Conservation (phyloP, 805 yeast genomes). For the Metschnikowia henanensis region DNA sequence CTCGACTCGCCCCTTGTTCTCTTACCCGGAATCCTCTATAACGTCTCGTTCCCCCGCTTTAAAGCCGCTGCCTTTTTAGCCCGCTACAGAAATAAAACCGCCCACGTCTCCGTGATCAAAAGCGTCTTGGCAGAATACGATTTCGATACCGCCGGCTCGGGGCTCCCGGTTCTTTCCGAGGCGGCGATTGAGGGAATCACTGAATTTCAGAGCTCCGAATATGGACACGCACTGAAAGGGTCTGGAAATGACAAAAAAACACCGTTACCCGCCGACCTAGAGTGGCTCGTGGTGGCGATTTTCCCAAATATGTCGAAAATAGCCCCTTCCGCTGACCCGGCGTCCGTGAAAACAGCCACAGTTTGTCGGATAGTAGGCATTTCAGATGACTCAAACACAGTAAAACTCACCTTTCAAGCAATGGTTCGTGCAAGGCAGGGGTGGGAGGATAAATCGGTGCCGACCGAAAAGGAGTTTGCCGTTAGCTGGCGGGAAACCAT, state of each 20-base stretch:
- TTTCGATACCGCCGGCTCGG: slow-evolving; percentile 21
- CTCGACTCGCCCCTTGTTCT: slow-evolving; percentile 48
- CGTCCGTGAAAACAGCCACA: slow-evolving; percentile 31
- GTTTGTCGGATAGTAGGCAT: slow-evolving; percentile 49
- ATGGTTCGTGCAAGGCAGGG: slow-evolving; percentile 40
- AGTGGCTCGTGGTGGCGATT: slow-evolving; percentile 40
- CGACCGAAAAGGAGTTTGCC: slow-evolving; percentile 27
- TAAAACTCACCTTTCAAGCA: slow-evolving; percentile 51
- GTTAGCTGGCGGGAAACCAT: slow-evolving; percentile 20
- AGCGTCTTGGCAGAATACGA: slow-evolving; percentile 37
- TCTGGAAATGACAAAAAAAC: neutral
- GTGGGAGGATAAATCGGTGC: neutral
- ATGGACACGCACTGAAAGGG: slow-evolving; percentile 2
- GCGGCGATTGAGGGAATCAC: slow-evolving; percentile 34
- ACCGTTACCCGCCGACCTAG: slow-evolving; percentile 24
- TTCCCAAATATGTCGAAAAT: slow-evolving; percentile 34
- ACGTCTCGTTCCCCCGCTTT: slow-evolving; percentile 49
- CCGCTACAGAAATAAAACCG: slow-evolving; percentile 35
- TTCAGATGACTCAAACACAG: slow-evolving; percentile 41
- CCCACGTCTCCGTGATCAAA: slow-evolving; percentile 28
- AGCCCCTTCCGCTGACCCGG: neutral
- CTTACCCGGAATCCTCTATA: slow-evolving; percentile 63
- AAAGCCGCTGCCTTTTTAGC: slow-evolving; percentile 49
- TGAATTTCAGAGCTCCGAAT: slow-evolving; percentile 19
- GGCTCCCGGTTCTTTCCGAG: slow-evolving; percentile 23